phyloP scores from a whole-genome alignment of 192 early-diverging fungal genomes.

The Radiomyces spectabilis region DNA sequence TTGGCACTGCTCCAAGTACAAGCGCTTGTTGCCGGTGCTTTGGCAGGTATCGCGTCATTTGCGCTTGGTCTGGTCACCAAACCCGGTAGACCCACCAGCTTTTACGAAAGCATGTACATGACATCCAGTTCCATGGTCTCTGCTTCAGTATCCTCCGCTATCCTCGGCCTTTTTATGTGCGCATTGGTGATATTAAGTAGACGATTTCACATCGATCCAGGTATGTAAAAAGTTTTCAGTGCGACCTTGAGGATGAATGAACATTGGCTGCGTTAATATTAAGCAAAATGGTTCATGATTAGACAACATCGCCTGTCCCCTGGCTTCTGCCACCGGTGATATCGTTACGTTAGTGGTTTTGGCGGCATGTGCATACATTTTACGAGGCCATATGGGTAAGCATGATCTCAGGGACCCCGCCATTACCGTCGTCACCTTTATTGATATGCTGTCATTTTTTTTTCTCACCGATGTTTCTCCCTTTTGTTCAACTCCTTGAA shows the following conservation, averaged over 20 bases:
- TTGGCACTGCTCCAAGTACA: conserved; percentile 69
- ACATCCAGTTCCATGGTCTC: conserved; percentile 57
- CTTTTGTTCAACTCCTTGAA: no score
- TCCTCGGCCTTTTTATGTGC: conserved; percentile 66
- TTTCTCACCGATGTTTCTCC: no score
- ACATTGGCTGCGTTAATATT: neutral
- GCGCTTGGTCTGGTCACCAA: conserved; percentile 38
- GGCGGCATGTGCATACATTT: conserved; percentile 35
- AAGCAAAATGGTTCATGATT: neutral
- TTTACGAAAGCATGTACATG: conserved; percentile 38
- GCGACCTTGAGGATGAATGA: neutral
- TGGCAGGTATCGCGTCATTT: conserved; percentile 62
- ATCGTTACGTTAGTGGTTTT: conserved; percentile 58
- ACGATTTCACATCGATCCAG: conserved; percentile 63
- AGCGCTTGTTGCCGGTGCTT: conserved; percentile 52
- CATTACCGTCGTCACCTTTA: no score
- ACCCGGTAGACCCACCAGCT: conserved; percentile 12
- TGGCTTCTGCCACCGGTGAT: conserved; percentile 65
- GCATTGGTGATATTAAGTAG: conserved; percentile 55
- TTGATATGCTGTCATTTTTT: no score
- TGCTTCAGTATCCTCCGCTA: conserved; percentile 54
- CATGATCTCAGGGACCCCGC: no score
- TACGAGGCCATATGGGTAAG: conserved; percentile 42
- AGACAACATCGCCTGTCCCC: conserved; percentile 70
- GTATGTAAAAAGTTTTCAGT: no score